A percentile compares a stretch with the other conserved stretches of the same genome.
phyloP scores from a whole-genome alignment of 1,139 yeast genomes.

The Kodamaea ohmeri region DNA sequence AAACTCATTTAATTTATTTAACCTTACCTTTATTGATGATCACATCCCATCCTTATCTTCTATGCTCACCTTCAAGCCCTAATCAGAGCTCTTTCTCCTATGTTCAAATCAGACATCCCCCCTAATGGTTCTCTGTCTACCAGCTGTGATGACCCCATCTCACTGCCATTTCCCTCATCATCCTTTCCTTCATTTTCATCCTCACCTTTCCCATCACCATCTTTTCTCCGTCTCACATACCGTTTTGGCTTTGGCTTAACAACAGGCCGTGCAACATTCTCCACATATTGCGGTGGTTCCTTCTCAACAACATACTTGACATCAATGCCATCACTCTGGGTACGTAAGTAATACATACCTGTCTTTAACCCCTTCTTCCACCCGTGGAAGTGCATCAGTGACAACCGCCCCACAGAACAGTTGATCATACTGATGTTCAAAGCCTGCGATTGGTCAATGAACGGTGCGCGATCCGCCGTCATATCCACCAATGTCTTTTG shows the following conservation, averaged over 20 bases:
- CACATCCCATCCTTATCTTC: too few species aligned
- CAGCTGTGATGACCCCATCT: neutral
- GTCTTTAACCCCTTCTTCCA: conserved; percentile 97
- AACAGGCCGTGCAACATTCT: conserved; percentile 4
- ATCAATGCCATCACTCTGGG: conserved; percentile 49
- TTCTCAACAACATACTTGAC: conserved; percentile 11
- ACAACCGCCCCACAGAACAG: conserved; percentile 90
- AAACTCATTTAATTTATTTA: too few species aligned
- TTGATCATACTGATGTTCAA: conserved; percentile 80
- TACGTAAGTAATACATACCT: conserved; percentile 95
- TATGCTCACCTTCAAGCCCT: neutral
- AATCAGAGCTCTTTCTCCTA: conserved; percentile 1
- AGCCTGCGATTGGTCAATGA: conserved; percentile 92
- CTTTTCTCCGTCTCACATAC: conserved; percentile 8
- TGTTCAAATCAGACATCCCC: conserved; percentile 9
- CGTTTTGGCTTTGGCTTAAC: conserved; percentile 8
- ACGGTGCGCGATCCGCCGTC: conserved; percentile 95
- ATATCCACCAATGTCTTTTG: conserved; percentile 85
- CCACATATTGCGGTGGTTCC: conserved; percentile 9
- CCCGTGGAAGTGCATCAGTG: conserved; percentile 97
- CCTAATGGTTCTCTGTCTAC: conserved; percentile 7
- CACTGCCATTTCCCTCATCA: neutral
- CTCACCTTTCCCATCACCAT: neutral
- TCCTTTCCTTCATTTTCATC: conserved; percentile 2
- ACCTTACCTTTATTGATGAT: too few species aligned